Evolutionary conservation across 2,329 filamentous ascomycete species (phyloP).

Genomic region (Trichoderma sp.): DNA sequence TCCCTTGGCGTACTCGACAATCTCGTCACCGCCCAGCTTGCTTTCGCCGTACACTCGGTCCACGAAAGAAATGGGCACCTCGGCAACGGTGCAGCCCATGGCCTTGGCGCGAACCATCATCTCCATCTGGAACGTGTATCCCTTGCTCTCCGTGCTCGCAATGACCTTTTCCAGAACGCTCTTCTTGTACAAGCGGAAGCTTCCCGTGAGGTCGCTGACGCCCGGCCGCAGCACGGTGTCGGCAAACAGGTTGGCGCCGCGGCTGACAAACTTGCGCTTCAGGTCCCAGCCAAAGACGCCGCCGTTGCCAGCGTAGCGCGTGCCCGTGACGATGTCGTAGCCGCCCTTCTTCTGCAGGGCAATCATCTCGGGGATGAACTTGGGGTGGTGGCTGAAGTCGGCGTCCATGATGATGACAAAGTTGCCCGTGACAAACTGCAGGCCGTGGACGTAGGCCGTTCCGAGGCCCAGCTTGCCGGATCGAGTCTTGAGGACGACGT

Average conservation of each 20-base stretch:
- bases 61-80: slow-evolving; percentile 95
- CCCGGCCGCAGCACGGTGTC: slow-evolving; percentile 91
- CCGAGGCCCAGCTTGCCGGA: slow-evolving; percentile 95
- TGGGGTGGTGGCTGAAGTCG: slow-evolving; percentile 98
- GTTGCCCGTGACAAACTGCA: slow-evolving; percentile 87
- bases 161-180: slow-evolving; percentile 87
- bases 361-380: slow-evolving; percentile 97
- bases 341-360: slow-evolving; percentile 69
- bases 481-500: slow-evolving; percentile 81
- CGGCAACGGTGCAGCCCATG: slow-evolving; percentile 89
- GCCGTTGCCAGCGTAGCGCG: slow-evolving; percentile 82
- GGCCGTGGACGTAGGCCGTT: slow-evolving; percentile 91
- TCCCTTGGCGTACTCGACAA: slow-evolving; percentile 92
- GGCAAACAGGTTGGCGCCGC: slow-evolving; percentile 91
- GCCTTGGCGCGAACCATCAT: slow-evolving; percentile 97
- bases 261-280: slow-evolving; percentile 79
- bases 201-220: slow-evolving; percentile 92
- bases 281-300: slow-evolving; percentile 97
- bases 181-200: slow-evolving; percentile 93
- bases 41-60: slow-evolving; percentile 93
- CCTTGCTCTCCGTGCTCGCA: slow-evolving; percentile 86
- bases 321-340: slow-evolving; percentile 97
- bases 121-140: slow-evolving; percentile 99
- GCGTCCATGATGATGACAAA: slow-evolving; percentile 99
- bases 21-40: slow-evolving; percentile 92